Base-by-base conservation (phyloP, 441 rosid species). In the Adansonia gregorii region DNA sequence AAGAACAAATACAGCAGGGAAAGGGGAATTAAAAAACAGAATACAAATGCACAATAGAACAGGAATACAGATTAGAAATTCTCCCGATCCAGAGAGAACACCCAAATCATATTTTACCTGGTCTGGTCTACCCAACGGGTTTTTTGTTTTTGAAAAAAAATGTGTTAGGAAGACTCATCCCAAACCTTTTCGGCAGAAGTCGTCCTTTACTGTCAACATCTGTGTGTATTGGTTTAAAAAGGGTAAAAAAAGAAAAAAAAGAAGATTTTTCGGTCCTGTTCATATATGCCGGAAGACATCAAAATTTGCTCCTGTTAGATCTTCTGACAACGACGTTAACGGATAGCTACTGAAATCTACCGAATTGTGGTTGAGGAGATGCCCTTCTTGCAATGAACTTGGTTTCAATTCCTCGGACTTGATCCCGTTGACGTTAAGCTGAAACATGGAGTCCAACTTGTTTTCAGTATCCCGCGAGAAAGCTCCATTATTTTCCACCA, bases 261-360 rank as follows among this genome's bases (percentile, higher is more conserved):
- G n/a, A n/a, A n/a, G n/a, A n/a, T n/a, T 82, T 80, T 85, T 85
- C 85, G 73, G 82, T 84, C 84, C 76, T 67, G 24, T 46, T 67
- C 76, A 88, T 51, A 85, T 77, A 49, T 83, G 88, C 67, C 80
- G 87, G 83, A 83, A 87, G 82, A 82, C 82, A 82, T 88, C 89
- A 75, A 86, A 87, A 79, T 79, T 81, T n/a, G 77, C 81, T 49
- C 63, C 88, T 59, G 88, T 81, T 83, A 86, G 85, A 87, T 85
- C 90, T 73, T 88, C 88, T 69, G 93, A 83, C 6, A 86, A 81
- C 12, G 88, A 87, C 61, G 87, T 81, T 71, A 90, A 68, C 2
- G 84, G 89, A 82, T 81, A 87, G 89, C 83, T 85, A 79, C 84
- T 64, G 81, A 86, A 86, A 79, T 83, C 85, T 84, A 81, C 83